Evolutionary conservation across 1,284 basidiomycete species (phyloP).

Genomic region (Malassezia pachydermatis): DNA sequence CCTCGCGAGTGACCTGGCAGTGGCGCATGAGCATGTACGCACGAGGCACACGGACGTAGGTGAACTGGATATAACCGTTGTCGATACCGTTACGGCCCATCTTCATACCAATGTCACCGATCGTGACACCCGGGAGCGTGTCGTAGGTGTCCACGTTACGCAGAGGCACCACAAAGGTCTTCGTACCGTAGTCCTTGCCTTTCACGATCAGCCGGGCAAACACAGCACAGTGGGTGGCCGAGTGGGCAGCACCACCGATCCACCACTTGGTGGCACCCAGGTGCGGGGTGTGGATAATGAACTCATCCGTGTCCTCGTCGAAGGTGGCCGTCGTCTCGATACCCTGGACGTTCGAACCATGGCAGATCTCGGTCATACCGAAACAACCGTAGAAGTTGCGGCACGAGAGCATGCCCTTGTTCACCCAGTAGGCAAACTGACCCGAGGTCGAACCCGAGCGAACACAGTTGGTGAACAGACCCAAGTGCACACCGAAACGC

Average conservation of each 20-base stretch:
- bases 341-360: slow-evolving; percentile 55
- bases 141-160: slow-evolving; percentile 52
- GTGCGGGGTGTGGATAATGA: slow-evolving; percentile 54
- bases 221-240: slow-evolving; percentile 55
- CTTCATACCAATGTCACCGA: slow-evolving; percentile 57
- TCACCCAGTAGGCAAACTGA: slow-evolving; percentile 54
- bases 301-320: slow-evolving; percentile 54
- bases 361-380: slow-evolving; percentile 53
- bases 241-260: slow-evolving; percentile 56
- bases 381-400: slow-evolving; percentile 56
- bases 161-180: slow-evolving; percentile 56
- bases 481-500: slow-evolving; percentile 54
- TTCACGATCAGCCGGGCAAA: slow-evolving; percentile 55
- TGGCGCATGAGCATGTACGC: slow-evolving; percentile 58
- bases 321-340: slow-evolving; percentile 56
- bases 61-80: slow-evolving; percentile 51
- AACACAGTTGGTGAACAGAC: slow-evolving; percentile 52
- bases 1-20: slow-evolving; percentile 54
- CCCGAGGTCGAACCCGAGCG: slow-evolving; percentile 41
- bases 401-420: slow-evolving; percentile 53
- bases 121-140: slow-evolving; percentile 52
- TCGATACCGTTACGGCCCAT: slow-evolving; percentile 56
- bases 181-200: slow-evolving; percentile 54
- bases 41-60: slow-evolving; percentile 55
- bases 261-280: slow-evolving; percentile 48